Base-by-base conservation (phyloP, 2,329 filamentous ascomycete species). In the Alternaria sp. region DNA sequence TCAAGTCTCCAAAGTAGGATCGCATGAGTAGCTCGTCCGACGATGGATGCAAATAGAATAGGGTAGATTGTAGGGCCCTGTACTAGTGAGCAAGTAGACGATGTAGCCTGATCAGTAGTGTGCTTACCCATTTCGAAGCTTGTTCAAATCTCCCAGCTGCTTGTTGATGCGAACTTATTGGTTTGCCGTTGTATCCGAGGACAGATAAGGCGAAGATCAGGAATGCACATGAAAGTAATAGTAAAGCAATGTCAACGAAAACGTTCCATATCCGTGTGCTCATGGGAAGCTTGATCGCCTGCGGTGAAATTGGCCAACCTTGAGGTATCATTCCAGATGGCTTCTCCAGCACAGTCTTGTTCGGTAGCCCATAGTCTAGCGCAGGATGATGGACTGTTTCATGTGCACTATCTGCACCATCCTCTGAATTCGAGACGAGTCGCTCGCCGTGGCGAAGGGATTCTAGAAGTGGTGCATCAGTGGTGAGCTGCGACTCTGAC, bases 61-160 rank as follows among this genome's bases (percentile, higher is more conserved):
- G 44, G 30, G 6, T 48, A 48, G 2, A 48, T 34, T 0, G 44
- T 34, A 2, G 44, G 28, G 44, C 18, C 28, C 43, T 46, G 6
- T 4, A 12, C 0, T 5, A 2, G 14, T 46, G 4, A 30, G 3
- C 9, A 14, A 7, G 20, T 20, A 8, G 1, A 7, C n/a, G 11
- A 7, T 20, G 8, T 18, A 2, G 14, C 3, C 5, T 12, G 8
- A 11, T 8, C n/a, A 16, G 3, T 7, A 5, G 3, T 4, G 2
- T 7, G 12, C 43, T 18, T 1, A 47, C 43, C 43, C 43, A 47
- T 14, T 5, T 20, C 30, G 43, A 47, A 47, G 26, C 26, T 32
- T 32, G 26, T 20, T 20, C 7, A 9, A 32, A 20, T 9, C 43
- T 32, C n/a, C 9, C n/a, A 6, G 26, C 43, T 30, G 43, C 43